A percentile compares a stretch with the other conserved stretches of the same genome.
These are phyloP conservation scores for Proliferodiscus dingleyae DNA, from an alignment of 2,329 filamentous ascomycete genomes.

Conservation along the genomic window DNA sequence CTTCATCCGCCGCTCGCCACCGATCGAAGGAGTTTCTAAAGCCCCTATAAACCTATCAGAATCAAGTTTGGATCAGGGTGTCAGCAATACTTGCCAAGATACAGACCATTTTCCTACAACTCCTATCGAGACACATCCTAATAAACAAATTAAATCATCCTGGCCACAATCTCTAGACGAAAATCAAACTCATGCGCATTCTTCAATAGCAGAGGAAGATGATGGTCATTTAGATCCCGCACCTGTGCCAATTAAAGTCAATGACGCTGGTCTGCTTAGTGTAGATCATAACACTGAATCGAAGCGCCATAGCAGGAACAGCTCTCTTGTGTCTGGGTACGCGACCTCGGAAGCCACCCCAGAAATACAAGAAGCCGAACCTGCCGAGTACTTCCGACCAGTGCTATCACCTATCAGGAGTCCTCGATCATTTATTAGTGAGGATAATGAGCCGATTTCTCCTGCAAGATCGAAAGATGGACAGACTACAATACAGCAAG, in stretches of 20 bases:
- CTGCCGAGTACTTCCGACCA: conserved; percentile 19
- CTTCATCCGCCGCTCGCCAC: too few species aligned
- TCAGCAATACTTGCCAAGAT: too few species aligned
- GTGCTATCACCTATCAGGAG: conserved; percentile 10
- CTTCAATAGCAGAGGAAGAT: too few species aligned
- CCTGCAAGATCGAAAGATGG: background rate
- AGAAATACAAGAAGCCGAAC: conserved; percentile 17
- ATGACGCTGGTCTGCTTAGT: background rate
- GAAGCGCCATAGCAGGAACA: conserved; percentile 13
- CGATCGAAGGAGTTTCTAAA: too few species aligned
- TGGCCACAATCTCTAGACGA: background rate
- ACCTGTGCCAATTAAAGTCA: background rate
- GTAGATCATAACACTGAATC: background rate
- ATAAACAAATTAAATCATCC: too few species aligned
- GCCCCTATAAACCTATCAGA: too few species aligned
- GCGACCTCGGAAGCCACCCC: conserved; percentile 12
- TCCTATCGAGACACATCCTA: background rate
- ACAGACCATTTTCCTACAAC: background rate
- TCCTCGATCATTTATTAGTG: background rate
- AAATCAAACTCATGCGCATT: too few species aligned
- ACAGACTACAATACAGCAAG: background rate
- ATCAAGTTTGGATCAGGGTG: too few species aligned
- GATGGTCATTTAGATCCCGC: background rate
- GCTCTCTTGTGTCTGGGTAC: conserved; percentile 12
- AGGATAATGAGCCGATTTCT: background rate